Evolutionary conservation across 2,329 filamentous ascomycete species (phyloP).

Genomic region (Epichloe sylvatica): DNA sequence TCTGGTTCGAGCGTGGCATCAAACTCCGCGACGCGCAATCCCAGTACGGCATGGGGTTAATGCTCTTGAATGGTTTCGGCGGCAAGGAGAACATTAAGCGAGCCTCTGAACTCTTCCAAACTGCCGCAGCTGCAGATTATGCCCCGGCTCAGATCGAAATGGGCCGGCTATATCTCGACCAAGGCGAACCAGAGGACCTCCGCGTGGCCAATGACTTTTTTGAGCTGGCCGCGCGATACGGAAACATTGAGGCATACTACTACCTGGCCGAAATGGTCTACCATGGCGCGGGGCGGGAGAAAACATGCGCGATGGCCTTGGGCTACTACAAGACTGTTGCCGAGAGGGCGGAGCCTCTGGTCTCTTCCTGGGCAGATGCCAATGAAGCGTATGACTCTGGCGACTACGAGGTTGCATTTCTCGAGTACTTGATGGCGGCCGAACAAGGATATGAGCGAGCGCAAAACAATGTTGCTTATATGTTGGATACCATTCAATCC

Average conservation of each 20-base stretch:
- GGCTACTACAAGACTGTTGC: constrained; percentile 72
- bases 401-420: constrained; percentile 64
- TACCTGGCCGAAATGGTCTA: constrained; percentile 81
- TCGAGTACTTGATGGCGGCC: constrained; percentile 74
- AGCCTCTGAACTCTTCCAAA: constrained; percentile 63
- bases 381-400: constrained; percentile 70
- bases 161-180: constrained; percentile 73
- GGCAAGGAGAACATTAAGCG: constrained; percentile 53
- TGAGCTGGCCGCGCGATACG: constrained; percentile 68
- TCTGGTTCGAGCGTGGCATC: constrained; percentile 74
- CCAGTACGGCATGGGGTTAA: constrained; percentile 70
- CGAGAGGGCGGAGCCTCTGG: constrained; percentile 56
- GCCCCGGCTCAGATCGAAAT: constrained; percentile 70
- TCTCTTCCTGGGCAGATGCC: constrained; percentile 69
- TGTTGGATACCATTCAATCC: constrained; percentile 63
- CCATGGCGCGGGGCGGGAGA: constrained; percentile 65
- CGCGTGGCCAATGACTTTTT: constrained; percentile 71
- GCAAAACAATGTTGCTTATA: constrained; percentile 78
- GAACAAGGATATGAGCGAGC: constrained; percentile 85
- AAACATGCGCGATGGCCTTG: constrained; percentile 61
- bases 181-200: constrained; percentile 58
- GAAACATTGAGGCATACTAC: constrained; percentile 80
- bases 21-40: constrained; percentile 66
- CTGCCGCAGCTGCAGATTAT: constrained; percentile 69
- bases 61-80: constrained; percentile 69